Evolutionary conservation across 441 rosid species (phyloP).

Genomic region (Manihot esculenta): DNA sequence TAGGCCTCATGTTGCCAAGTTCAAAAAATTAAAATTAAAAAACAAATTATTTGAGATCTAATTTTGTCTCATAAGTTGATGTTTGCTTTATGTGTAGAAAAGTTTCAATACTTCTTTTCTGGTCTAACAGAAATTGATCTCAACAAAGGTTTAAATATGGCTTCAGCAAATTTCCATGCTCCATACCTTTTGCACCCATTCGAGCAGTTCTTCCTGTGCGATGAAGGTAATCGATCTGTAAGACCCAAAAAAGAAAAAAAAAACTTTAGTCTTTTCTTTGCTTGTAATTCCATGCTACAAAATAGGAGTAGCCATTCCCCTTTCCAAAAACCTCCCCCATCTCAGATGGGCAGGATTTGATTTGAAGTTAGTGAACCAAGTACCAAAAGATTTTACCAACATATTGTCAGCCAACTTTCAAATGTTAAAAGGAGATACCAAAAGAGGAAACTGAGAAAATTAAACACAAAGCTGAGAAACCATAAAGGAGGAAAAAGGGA

Average conservation of each 20-base stretch:
- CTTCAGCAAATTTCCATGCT: slow-evolving; percentile 6
- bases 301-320: background rate
- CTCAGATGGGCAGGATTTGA: background rate
- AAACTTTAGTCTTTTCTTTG: background rate
- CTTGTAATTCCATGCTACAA: background rate
- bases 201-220: slow-evolving; percentile 95
- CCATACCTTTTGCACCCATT: slow-evolving; percentile 93
- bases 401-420: background rate
- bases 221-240: slow-evolving; percentile 91
- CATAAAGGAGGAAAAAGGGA: background rate
- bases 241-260: slow-evolving; percentile 16
- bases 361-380: background rate
- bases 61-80: background rate
- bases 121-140: background rate
- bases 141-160: background rate
- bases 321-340: background rate
- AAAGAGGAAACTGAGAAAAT: background rate
- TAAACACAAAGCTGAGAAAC: background rate
- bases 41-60: background rate
- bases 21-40: slow-evolving; percentile 5
- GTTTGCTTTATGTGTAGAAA: background rate
- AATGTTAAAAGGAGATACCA: background rate
- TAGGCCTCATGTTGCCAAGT: background rate
- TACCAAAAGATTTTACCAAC: background rate
- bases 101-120: background rate